Percentiles rank a stretch among this genome's conserved stretches.
phyloP scores from a whole-genome alignment of 768 basidiomycete genomes.

The Tulasnella sp. region DNA sequence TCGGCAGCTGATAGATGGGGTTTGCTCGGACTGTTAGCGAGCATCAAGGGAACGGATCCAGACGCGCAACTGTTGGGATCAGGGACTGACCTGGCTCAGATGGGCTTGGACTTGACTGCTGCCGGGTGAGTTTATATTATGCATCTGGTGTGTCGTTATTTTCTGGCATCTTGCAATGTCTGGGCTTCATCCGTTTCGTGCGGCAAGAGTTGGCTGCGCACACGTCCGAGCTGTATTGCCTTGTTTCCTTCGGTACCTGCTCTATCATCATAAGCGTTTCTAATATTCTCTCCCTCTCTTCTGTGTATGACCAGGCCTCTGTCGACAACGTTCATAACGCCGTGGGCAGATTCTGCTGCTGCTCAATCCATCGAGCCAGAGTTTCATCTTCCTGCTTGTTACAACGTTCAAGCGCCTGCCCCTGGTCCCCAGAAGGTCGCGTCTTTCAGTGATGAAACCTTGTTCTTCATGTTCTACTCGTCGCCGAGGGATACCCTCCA shows the following conservation, averaged over 20 bases:
- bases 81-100: slow-evolving; percentile 83
- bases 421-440: slow-evolving; percentile 70
- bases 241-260: neutral
- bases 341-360: slow-evolving; percentile 86
- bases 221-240: neutral
- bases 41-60: slow-evolving; percentile 78
- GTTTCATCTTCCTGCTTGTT: slow-evolving; percentile 82
- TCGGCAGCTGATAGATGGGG: slow-evolving; percentile 96
- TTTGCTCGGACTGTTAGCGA: slow-evolving; percentile 67
- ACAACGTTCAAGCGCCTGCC: slow-evolving; percentile 81
- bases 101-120: slow-evolving; percentile 82
- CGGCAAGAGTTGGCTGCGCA: neutral
- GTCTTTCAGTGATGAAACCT: slow-evolving; percentile 87
- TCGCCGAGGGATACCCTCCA: slow-evolving; percentile 85
- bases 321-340: slow-evolving; percentile 89
- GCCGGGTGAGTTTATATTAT: slow-evolving; percentile 46
- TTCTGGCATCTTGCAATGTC: neutral
- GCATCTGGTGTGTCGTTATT: neutral
- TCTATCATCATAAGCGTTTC: neutral
- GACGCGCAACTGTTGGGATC: slow-evolving; percentile 74
- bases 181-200: neutral
- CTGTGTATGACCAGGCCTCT: slow-evolving; percentile 44
- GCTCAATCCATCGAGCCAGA: slow-evolving; percentile 83
- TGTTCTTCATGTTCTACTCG: slow-evolving; percentile 98
- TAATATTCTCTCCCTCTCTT: neutral